Conservation (phyloP, 1,284 basidiomycete genomes). For the Stereum hirsutum region DNA sequence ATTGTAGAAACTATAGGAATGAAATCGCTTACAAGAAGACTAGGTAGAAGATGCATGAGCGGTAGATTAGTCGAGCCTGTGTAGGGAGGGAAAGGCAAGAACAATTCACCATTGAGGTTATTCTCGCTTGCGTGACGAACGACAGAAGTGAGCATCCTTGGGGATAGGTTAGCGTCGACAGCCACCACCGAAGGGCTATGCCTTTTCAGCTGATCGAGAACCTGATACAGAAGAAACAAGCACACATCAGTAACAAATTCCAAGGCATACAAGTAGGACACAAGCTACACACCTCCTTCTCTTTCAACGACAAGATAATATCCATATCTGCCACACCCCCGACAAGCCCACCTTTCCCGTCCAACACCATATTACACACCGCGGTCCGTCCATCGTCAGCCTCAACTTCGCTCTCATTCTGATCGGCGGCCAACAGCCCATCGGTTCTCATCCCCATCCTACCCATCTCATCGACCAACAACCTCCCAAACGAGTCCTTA, state of each 20-base stretch:
- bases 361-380: conserved; percentile 81
- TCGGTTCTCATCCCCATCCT: conserved; percentile 73
- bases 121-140: conserved; percentile 38
- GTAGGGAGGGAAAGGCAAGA: conserved; percentile 1
- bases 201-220: conserved; percentile 31
- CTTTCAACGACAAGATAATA: conserved; percentile 47
- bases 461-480: conserved; percentile 49
- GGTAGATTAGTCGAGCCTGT: too few species aligned
- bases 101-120: conserved; percentile 42
- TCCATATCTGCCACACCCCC: conserved; percentile 91
- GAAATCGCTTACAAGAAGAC: conserved; percentile 48
- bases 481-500: conserved; percentile 58
- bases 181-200: conserved; percentile 57
- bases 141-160: conserved; percentile 41
- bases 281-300: conserved; percentile 33
- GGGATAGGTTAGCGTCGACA: conserved; percentile 76
- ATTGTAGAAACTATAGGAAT: conserved; percentile 1
- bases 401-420: too few species aligned
- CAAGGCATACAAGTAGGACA: too few species aligned
- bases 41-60: conserved; percentile 15
- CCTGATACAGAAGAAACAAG: conserved; percentile 21
- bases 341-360: conserved; percentile 62
- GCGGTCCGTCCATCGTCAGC: conserved; percentile 44
- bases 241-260: too few species aligned
- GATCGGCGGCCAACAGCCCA: conserved; percentile 61